phyloP scores from a whole-genome alignment of 768 basidiomycete genomes.

The Macrocybe gigantea region DNA sequence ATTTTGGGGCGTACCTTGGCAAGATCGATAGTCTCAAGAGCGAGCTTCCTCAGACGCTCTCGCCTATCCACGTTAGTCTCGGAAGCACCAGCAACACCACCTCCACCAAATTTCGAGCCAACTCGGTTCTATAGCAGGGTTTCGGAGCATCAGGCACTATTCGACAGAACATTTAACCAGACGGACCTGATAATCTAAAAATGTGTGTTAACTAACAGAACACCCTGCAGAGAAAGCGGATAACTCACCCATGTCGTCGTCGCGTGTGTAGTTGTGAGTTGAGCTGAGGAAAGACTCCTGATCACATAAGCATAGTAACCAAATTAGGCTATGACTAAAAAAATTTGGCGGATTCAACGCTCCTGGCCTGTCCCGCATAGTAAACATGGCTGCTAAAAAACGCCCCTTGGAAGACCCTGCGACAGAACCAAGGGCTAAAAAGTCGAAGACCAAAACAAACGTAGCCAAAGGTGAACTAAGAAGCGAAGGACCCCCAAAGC shows the following conservation, averaged over 20 bases:
- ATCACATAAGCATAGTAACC: too few species aligned
- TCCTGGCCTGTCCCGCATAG: neutral
- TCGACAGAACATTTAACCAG: neutral
- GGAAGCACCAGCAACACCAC: conserved; percentile 91
- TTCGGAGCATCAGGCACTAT: conserved; percentile 3
- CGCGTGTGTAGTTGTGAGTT: too few species aligned
- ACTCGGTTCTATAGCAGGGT: conserved; percentile 73
- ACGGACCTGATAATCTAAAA: conserved; percentile 61
- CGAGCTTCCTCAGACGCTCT: conserved; percentile 91
- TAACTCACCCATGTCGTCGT: too few species aligned
- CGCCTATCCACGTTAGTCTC: conserved; percentile 95
- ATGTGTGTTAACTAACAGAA: neutral
- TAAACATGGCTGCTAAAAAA: conserved; percentile 49
- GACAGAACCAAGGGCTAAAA: conserved; percentile 8
- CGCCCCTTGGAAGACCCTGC: conserved; percentile 52
- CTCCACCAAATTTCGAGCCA: conserved; percentile 92
- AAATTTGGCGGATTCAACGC: too few species aligned
- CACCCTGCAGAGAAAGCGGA: too few species aligned
- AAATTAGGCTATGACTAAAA: too few species aligned
- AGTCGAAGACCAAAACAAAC: conserved; percentile 38
- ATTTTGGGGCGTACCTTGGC: conserved; percentile 63
- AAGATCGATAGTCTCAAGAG: conserved; percentile 94
- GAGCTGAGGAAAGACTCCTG: too few species aligned
- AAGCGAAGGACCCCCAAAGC: neutral
- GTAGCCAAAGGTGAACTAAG: conserved; percentile 19